Evolutionary conservation across 371 early-diverging fungal genomes (phyloP).

Genomic region (Syncephalastrum sp.): DNA sequence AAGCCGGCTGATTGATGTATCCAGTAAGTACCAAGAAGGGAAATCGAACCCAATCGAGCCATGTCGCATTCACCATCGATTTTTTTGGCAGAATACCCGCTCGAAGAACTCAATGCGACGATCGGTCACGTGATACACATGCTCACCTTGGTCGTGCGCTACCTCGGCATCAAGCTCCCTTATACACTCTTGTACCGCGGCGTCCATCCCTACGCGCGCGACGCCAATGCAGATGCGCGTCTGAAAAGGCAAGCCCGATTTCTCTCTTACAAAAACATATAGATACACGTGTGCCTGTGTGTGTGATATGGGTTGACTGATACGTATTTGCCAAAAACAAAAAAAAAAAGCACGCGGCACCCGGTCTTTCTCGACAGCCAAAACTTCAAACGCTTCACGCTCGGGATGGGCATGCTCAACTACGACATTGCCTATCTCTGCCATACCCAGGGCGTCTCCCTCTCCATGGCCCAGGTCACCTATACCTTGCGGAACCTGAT

Average conservation of each 20-base stretch:
- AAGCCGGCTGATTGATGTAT: conserved; percentile 39
- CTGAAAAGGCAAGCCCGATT: too few species aligned
- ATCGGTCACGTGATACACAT: conserved; percentile 79
- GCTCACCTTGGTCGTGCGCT: conserved; percentile 73
- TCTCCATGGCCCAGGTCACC: conserved; percentile 57
- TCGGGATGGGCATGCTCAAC: conserved; percentile 82
- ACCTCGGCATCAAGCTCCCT: conserved; percentile 77
- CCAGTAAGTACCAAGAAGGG: conserved; percentile 23
- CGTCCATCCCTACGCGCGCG: conserved; percentile 46
- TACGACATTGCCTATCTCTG: conserved; percentile 86
- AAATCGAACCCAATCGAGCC: background rate
- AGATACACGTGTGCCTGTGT: too few species aligned
- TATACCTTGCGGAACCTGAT: conserved; percentile 77
- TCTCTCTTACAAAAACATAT: too few species aligned
- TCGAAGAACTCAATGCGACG: conserved; percentile 83
- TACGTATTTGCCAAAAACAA: too few species aligned
- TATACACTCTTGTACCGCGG: conserved; percentile 61
- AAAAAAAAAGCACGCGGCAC: background rate
- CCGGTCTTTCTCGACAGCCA: conserved; percentile 68
- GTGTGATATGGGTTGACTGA: too few species aligned
- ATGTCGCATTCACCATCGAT: background rate
- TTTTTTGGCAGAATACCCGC: conserved; percentile 25
- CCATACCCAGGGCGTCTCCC: conserved; percentile 75
- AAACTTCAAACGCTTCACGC: conserved; percentile 57
- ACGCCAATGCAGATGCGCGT: conserved; percentile 3